Base-by-base conservation (phyloP, 768 basidiomycete genomes). In the Neoboletus magnificus region DNA sequence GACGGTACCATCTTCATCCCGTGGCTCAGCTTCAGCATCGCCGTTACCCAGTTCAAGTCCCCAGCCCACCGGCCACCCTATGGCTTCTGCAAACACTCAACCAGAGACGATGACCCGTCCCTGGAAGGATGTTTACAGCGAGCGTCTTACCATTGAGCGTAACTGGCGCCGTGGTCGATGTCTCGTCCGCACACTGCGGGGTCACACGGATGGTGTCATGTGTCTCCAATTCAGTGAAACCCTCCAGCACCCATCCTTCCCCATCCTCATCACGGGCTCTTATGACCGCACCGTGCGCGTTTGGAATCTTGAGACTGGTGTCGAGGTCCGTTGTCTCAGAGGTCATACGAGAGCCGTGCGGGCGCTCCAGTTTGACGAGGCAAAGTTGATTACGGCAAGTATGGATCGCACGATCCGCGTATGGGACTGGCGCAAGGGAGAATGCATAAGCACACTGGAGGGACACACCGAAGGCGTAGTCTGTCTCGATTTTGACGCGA, bases 71-170 rank as follows among this genome's bases (percentile, higher is more conserved):
- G 57, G 59, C 35, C 48, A 52, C 39, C 75, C 76, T 37, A 68
- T 72, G 27, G 66, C 70, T 46, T 59, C 70, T 68, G 58, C 66
- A 71, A 52, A 60, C 71, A 43, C 64, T 10, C 64, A 48, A 20
- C 12, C 49, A 13, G 64, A 71, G 25, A 74, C 77, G 16, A 63
- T 82, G 56, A 95, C 92, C 16, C 84, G 94, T 42, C 97, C 96
- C 0, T 99, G 97, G 97, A 99, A 99, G 70, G 87, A 91, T 60
- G 96, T 99, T 20, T 99, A 98, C 72, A 92, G 90, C 67, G 97
- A 99, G 70, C 87, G 97, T n/a, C 84, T 98, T 71, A 86, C 87
- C 20, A 84, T 99, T 42, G 97, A 98, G 73, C 84, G 94, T 46
- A 99, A 99, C 71, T 99, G 97, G 97, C 84, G 96, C 20, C 86